Conservation (phyloP, 441 rosid genomes). For the Geranium incanum region DNA sequence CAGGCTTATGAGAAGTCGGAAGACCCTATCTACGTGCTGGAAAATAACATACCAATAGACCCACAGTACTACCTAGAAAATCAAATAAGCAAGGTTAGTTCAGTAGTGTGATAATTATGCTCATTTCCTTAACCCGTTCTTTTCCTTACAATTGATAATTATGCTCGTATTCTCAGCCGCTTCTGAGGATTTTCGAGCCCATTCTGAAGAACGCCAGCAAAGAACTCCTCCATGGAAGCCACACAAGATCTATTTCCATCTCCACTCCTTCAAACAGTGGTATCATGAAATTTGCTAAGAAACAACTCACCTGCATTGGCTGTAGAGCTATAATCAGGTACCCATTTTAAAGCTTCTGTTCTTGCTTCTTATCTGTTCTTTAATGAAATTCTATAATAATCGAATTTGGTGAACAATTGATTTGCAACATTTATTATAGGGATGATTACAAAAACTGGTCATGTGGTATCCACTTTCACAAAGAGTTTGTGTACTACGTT, state of each 20-base stretch:
- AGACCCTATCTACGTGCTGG: conserved; percentile 90
- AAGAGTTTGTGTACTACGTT: too few species aligned
- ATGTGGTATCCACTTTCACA: too few species aligned
- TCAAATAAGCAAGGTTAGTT: conserved; percentile 85
- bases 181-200: conserved; percentile 91
- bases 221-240: conserved; percentile 90
- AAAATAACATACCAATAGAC: conserved; percentile 91
- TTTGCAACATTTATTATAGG: too few species aligned
- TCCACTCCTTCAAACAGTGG: conserved; percentile 89
- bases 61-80: conserved; percentile 88
- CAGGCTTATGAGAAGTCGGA: conserved; percentile 97
- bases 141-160: conserved; percentile 17
- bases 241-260: conserved; percentile 84
- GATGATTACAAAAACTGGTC: too few species aligned
- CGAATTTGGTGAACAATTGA: not conserved
- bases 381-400: not conserved
- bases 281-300: conserved; percentile 90
- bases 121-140: conserved; percentile 7
- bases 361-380: conserved; percentile 14
- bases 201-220: conserved; percentile 89
- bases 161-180: conserved; percentile 52
- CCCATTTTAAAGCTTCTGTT: conserved; percentile 13
- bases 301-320: conserved; percentile 76
- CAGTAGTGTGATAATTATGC: not conserved
- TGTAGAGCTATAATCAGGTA: conserved; percentile 86